Evolutionary conservation across 257 asterid species (phyloP), one percentile per base, ranked within the genome.

Genomic region (Nemophila menziesii): DNA sequence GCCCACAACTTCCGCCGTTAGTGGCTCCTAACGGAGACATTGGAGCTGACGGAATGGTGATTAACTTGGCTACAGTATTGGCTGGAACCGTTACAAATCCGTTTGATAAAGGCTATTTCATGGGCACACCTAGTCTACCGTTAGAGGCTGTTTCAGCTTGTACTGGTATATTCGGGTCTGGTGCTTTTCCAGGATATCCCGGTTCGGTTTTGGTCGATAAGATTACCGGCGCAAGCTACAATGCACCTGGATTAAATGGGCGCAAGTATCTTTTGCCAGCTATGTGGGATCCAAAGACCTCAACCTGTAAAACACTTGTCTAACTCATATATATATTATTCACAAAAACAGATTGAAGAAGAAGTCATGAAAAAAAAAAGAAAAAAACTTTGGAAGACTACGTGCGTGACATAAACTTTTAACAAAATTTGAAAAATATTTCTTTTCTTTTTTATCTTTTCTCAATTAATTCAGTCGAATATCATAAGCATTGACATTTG

Each of bases 121-220:
- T 68, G 14, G 80, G 84, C 0, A 63, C 72, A 6, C 20, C 61
- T 0, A 63, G 24, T 0, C 65, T 69, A 8, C 80, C 80, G 46
- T 37, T 68, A 47, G 85, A 71, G 41, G 75, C 75, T 2, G 77
- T 74, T 0, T 44, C 77, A 18, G 80, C 77, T 6, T 75, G 80
- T 5, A 62, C 77, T 0, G 80, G 78, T 2, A 65, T 65, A 18
- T 71, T 68, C 48, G 80, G 66, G 36, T 54, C 68, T 38, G 80
- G 75, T 10, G 62, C 68, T 3, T 75, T 33, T 7, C 75, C 85
- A 11, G 80, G 85, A 0, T 68, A 24, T 39, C 62, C 77, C 34
- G 84, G 84, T 34, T 20, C 17, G 6, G 43, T 71, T 52, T 41
- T 71, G 63, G 60, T 68, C 39, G 80, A 71, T 21, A 49, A 55